These are phyloP conservation scores for Limonomyces culmigenus DNA, from an alignment of 1,284 basidiomycete genomes.

Conservation along the genomic window DNA sequence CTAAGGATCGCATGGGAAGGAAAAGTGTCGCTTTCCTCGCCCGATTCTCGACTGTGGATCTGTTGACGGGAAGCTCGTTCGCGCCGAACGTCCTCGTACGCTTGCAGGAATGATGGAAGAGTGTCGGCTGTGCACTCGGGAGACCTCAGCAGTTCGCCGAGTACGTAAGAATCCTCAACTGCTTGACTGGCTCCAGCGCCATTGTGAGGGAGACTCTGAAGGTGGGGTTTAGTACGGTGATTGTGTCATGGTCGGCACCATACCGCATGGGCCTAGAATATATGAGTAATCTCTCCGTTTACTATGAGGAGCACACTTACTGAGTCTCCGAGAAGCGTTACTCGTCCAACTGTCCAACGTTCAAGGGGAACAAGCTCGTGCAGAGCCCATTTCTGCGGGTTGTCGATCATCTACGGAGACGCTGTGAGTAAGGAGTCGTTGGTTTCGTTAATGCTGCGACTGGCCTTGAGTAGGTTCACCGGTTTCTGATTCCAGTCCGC, in stretches of 20 bases:
- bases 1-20: constrained; percentile 20
- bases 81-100: constrained; percentile 25
- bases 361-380: constrained; percentile 28
- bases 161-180: constrained; percentile 37
- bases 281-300: not conserved
- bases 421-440: not conserved
- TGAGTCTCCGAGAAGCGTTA: constrained; percentile 43
- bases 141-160: constrained; percentile 30
- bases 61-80: constrained; percentile 21
- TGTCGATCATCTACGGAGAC: constrained; percentile 15
- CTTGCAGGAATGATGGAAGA: constrained; percentile 25
- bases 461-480: constrained; percentile 22
- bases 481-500: constrained; percentile 32
- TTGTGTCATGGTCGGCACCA: no score
- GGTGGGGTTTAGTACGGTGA: no score
- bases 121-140: constrained; percentile 17
- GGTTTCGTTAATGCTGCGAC: not conserved
- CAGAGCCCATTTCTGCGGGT: constrained; percentile 41
- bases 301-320: constrained; percentile 16
- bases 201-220: constrained; percentile 44
- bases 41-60: not conserved
- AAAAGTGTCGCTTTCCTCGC: constrained; percentile 14
- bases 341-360: constrained; percentile 22
- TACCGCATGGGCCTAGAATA: constrained; percentile 17
- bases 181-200: constrained; percentile 48